Evolutionary conservation across 352 stramenopile genomes (phyloP).

Genomic region (Globisporangium irregulare): DNA sequence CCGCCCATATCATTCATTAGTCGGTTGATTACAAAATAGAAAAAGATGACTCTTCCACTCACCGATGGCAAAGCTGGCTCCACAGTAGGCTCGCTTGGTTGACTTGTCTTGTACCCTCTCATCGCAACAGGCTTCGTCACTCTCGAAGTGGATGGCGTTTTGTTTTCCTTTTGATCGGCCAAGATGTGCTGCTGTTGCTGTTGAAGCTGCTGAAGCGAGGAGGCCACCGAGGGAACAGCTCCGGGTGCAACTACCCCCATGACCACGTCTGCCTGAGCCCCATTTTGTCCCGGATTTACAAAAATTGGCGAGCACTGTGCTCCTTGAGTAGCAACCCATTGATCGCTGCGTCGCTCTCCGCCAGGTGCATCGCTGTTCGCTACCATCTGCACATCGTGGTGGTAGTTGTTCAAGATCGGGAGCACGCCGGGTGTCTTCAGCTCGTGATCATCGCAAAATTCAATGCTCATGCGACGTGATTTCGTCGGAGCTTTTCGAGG

Average conservation of each 20-base stretch:
- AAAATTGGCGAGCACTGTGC: too few relatives aligned
- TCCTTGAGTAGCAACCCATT: neutral
- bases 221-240: neutral
- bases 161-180: constrained; percentile 14
- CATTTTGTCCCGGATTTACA: neutral
- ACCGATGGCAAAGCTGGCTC: constrained; percentile 11
- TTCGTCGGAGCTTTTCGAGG: constrained; percentile 10
- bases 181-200: neutral
- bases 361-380: neutral
- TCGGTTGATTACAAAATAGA: neutral
- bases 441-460: constrained; percentile 9
- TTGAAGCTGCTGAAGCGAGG: neutral
- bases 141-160: neutral
- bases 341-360: neutral
- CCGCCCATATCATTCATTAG: neutral
- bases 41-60: neutral
- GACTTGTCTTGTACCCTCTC: constrained; percentile 4
- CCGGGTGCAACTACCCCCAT: neutral
- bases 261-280: neutral
- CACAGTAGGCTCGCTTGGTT: neutral
- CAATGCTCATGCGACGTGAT: constrained; percentile 10
- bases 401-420: neutral
- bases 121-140: constrained; percentile 16
- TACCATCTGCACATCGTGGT: neutral
- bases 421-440: constrained; percentile 11